These are phyloP conservation scores for Salvia hispanica DNA, from an alignment of 257 asterid species.

Conservation along the genomic window DNA sequence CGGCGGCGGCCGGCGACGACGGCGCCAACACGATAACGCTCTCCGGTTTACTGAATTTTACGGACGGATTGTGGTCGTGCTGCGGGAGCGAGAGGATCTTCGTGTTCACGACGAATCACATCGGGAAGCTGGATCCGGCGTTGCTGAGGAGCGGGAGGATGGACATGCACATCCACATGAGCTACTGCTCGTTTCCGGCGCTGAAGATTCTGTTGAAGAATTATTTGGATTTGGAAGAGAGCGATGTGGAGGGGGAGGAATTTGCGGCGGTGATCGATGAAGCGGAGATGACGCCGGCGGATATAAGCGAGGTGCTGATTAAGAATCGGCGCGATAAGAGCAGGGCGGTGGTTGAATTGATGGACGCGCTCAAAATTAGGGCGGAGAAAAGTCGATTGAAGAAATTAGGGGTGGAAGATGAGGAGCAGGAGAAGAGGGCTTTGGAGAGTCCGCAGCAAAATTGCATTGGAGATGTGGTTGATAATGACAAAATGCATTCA, in stretches of 20 bases:
- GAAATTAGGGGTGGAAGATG: conserved; percentile 31
- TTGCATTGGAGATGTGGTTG: conserved; percentile 18
- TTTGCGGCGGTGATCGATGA: conserved; percentile 47
- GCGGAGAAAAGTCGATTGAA: conserved; percentile 45
- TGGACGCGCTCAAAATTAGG: conserved; percentile 46
- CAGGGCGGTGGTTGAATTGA: conserved; percentile 59
- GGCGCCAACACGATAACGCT: conserved; percentile 71
- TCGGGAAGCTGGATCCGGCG: conserved; percentile 94
- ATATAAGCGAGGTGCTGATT: conserved; percentile 79
- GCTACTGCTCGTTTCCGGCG: conserved; percentile 63
- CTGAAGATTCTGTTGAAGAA: conserved; percentile 72
- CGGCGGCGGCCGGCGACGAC: conserved; percentile 37
- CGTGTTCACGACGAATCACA: conserved; percentile 90
- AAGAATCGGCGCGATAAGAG: conserved; percentile 65
- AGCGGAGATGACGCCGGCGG: conserved; percentile 96
- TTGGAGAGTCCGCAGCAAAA: conserved; percentile 41
- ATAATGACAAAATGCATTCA: conserved; percentile 30
- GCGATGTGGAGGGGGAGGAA: conserved; percentile 46
- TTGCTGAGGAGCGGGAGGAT: conserved; percentile 87
- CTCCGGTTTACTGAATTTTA: conserved; percentile 83
- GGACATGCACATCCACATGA: conserved; percentile 97
- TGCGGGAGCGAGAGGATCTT: conserved; percentile 94
- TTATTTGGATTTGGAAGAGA: conserved; percentile 58
- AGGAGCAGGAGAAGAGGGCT: conserved; percentile 63
- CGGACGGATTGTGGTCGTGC: conserved; percentile 96